Evolutionary conservation across 306 rosid species (phyloP), one percentile per base, ranked within the genome.

Genomic region (Citrullus colocynthis): DNA sequence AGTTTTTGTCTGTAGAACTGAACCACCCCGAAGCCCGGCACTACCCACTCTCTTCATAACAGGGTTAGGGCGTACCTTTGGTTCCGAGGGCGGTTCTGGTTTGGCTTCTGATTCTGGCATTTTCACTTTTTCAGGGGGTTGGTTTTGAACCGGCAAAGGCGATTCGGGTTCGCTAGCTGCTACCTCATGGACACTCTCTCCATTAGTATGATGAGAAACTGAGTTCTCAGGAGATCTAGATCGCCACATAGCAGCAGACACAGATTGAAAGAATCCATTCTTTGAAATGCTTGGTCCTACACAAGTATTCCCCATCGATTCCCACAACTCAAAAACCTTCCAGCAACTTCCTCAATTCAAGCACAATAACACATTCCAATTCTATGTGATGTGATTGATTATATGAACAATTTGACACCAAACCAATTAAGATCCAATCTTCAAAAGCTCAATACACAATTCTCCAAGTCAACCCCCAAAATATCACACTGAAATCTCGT

Each of bases 241-340:
- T 56, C 93, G 84, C 99, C 99, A 96, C 88, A 96, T 88, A 65
- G 90, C 99, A 0, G 97, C 96, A 6, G 99, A 96, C 79, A 96
- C 90, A 1, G 99, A 92, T 84, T 96, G 97, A 69, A 96, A 74
- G 80, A 96, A 85, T 39, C 97, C 93, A 85, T 91, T 88, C 84
- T 86, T 96, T 20, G 93, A 74, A 75, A 96, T 86, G 86, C 81
- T 91, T 16, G 99, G 99, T 76, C 99, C 99, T 76, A 93, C 96
- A 88, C 99, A 93, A 45, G 91, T 89, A 54, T 96, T 96, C 75
- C 99, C 99, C 98, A 96, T 96, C 37, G 63, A 52, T 77, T 70
- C 84, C 82, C 75, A 83, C 83, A 77, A 83, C 10, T 67, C 63
- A 66, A 66, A 78, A 75, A 67, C 37, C 36, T 62, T 81, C 78